These are phyloP conservation scores for Oryza meyeriana DNA, from an alignment of 176 grass and related monocot species.

Conservation along the genomic window DNA sequence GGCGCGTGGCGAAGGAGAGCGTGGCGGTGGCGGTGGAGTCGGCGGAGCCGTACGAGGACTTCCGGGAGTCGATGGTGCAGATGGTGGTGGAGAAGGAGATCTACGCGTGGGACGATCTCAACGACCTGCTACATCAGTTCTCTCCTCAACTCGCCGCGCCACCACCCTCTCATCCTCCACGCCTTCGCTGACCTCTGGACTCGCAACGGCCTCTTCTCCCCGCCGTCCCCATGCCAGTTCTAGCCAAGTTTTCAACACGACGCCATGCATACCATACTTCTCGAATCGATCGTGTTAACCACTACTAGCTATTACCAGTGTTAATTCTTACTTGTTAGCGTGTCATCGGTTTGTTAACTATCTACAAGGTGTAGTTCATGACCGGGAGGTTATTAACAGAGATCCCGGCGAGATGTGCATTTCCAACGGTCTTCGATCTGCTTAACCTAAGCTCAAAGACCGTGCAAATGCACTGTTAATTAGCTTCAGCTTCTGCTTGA, in stretches of 20 bases:
- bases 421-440: not conserved
- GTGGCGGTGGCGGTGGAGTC: conserved; percentile 91
- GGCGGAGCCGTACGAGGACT: conserved; percentile 84
- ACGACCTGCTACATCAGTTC: conserved; percentile 89
- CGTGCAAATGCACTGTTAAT: not conserved
- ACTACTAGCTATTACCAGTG: not conserved
- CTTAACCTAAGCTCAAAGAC: conserved; percentile 5
- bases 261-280: not conserved
- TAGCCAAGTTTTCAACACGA: not conserved
- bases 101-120: conserved; percentile 99
- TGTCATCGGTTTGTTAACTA: not conserved
- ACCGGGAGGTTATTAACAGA: conserved; percentile 28
- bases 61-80: conserved; percentile 95
- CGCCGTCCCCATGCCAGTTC: conserved; percentile 69
- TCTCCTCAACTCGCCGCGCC: conserved; percentile 88
- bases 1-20: conserved; percentile 63
- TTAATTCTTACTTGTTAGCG: not conserved
- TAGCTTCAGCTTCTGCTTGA: not conserved
- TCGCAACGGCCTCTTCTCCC: conserved; percentile 58
- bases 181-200: conserved; percentile 98
- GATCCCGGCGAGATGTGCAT: conserved; percentile 33
- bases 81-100: conserved; percentile 99
- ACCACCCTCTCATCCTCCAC: conserved; percentile 94
- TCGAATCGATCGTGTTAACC: not conserved
- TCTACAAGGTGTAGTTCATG: not conserved